Base-by-base conservation (phyloP, 2,329 filamentous ascomycete species). In the Penicillium corylophilum region DNA sequence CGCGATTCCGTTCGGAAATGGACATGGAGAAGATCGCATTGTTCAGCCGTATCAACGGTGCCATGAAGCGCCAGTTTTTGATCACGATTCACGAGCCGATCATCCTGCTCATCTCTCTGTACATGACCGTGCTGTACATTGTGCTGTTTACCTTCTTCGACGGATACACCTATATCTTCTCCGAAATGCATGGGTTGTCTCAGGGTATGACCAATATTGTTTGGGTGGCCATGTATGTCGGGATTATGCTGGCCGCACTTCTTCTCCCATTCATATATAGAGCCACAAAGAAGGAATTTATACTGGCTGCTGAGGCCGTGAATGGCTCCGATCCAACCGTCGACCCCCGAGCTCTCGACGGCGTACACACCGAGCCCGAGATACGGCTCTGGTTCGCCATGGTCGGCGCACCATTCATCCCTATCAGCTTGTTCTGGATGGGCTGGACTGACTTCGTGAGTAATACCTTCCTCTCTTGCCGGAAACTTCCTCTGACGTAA, bases 371-470 rank as follows among this genome's bases (percentile, higher is more conserved):
- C 0, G 50, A 75, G 3, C 80, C 80, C 0, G 82, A 85, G 51
- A 79, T 80, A 38, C 71, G 81, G 4, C 70, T 85, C 0, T 82
- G 75, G 74, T 82, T 76, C 44, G 74, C 76, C 4, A 83, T 84
- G 67, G 63, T 81, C 1, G 75, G 77, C 0, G 74, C 78, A 0
- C 75, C 78, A 0, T 66, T 74, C 0, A 75, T 84, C 5, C 80
- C 81, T 0, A 69, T 82, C 26, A 72, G 71, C 1, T 67, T 84
- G 5, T 83, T 85, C 61, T 84, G 81, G 81, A 80, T 85, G 68
- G 82, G 74, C 0, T 84, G 81, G 82, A 82, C 78, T 0, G 61
- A 64, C 35, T 65, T 56, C 31, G 61, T 64, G 57, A 33, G 55
- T 50, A 8, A 22, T 24, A 39, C 12, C 12, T 7, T 12, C 6